These are phyloP conservation scores for Saccharomyces hybrid DNA, from an alignment of 1,139 yeast genomes.

Conservation along the genomic window DNA sequence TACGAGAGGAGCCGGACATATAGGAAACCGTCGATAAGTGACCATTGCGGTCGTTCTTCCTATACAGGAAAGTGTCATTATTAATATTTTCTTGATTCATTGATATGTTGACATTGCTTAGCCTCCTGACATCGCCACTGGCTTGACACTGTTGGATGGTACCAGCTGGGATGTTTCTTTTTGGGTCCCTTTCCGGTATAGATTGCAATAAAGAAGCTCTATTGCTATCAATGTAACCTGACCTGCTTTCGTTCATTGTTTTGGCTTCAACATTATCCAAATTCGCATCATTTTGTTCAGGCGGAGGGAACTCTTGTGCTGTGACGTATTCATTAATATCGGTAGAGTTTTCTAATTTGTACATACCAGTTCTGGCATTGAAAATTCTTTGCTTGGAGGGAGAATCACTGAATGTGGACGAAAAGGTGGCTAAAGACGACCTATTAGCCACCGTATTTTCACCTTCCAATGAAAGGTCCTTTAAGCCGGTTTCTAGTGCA, in stretches of 20 bases:
- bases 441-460: conserved; percentile 9
- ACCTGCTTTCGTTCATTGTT: not conserved
- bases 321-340: conserved; percentile 22
- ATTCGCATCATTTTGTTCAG: not conserved
- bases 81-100: not conserved
- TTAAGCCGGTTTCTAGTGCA: conserved; percentile 17
- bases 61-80: not conserved
- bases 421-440: conserved; percentile 19
- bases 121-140: not conserved
- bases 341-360: conserved; percentile 20
- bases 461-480: conserved; percentile 10
- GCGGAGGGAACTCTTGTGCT: conserved; percentile 21
- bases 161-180: not conserved
- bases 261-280: conserved; percentile 1
- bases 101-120: not conserved
- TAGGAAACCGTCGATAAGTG: not conserved
- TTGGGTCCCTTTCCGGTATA: conserved; percentile 3
- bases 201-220: not conserved
- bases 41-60: not conserved
- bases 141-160: not conserved
- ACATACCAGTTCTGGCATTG: conserved; percentile 13
- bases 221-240: not conserved
- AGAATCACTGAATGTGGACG: conserved; percentile 23
- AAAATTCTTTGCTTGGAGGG: conserved; percentile 13
- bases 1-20: not conserved